phyloP scores from a whole-genome alignment of 257 asterid species.

The Nicotiana paniculata region DNA sequence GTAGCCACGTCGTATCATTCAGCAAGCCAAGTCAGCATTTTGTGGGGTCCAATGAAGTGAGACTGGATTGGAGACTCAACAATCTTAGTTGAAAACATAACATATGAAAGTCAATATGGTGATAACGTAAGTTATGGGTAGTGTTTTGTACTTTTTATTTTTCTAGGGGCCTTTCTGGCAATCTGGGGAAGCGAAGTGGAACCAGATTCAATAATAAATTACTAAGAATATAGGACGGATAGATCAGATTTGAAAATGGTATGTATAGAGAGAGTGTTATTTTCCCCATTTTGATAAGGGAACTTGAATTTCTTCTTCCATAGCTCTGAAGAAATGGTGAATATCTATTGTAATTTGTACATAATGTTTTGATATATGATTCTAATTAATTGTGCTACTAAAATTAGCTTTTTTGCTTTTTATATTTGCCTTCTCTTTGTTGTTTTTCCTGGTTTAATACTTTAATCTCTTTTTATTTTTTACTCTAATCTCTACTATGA shows the following conservation, averaged over 20 bases:
- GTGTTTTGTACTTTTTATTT: neutral
- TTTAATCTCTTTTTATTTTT: too few relatives aligned
- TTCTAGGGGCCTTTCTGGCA: neutral
- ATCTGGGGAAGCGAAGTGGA: slow-evolving; percentile 73
- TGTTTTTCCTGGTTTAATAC: neutral
- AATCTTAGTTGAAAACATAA: slow-evolving; percentile 41
- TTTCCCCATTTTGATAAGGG: neutral
- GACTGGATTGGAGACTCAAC: slow-evolving; percentile 92
- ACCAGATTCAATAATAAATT: slow-evolving; percentile 33
- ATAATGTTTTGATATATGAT: neutral
- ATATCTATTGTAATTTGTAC: neutral
- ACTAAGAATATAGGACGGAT: too few relatives aligned
- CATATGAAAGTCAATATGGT: neutral
- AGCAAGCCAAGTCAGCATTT: slow-evolving; percentile 77
- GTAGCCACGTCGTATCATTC: slow-evolving; percentile 80
- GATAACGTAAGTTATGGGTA: neutral
- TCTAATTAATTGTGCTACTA: neutral
- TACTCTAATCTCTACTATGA: neutral
- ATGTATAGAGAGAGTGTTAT: neutral
- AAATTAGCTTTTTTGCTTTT: neutral
- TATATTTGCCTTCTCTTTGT: neutral
- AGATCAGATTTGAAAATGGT: neutral
- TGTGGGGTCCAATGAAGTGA: slow-evolving; percentile 67
- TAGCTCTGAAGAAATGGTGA: neutral
- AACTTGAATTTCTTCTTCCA: neutral